Evolutionary conservation across 768 basidiomycete species (phyloP).

Genomic region (Psilocybe subaeruginosa): DNA sequence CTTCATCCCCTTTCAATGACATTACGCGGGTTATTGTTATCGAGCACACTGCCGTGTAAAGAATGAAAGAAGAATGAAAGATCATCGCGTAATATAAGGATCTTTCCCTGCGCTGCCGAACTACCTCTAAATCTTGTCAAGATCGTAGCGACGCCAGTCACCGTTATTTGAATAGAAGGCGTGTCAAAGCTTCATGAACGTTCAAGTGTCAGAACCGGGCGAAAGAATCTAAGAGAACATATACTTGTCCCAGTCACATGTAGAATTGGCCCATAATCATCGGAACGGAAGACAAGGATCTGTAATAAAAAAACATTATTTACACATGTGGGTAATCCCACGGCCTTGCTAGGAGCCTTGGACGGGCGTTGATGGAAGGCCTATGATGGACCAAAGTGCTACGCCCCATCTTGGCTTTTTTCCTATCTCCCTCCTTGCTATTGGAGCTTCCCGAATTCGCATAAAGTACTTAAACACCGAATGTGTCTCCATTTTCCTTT

Average conservation of each 20-base stretch:
- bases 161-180: neutral
- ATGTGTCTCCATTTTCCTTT: conserved; percentile 20
- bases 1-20: neutral
- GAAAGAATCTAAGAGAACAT: conserved; percentile 1
- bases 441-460: conserved; percentile 27
- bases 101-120: neutral
- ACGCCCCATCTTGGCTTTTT: conserved; percentile 20
- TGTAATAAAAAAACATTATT: conserved; percentile 18
- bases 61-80: neutral
- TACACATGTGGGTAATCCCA: conserved; percentile 40
- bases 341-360: conserved; percentile 28
- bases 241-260: conserved; percentile 33
- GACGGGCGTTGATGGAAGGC: conserved; percentile 27
- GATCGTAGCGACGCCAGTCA: neutral
- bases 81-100: neutral
- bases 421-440: conserved; percentile 19
- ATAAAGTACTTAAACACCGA: conserved; percentile 23
- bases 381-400: conserved; percentile 15
- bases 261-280: conserved; percentile 27
- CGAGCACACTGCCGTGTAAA: neutral
- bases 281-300: conserved; percentile 33
- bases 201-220: conserved; percentile 2
- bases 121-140: neutral
- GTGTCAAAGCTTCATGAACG: neutral
- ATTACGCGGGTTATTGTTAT: conserved; percentile 2